Evolutionary conservation across 345 rosid genomes (phyloP).

Genomic region (Murraya koenigii): DNA sequence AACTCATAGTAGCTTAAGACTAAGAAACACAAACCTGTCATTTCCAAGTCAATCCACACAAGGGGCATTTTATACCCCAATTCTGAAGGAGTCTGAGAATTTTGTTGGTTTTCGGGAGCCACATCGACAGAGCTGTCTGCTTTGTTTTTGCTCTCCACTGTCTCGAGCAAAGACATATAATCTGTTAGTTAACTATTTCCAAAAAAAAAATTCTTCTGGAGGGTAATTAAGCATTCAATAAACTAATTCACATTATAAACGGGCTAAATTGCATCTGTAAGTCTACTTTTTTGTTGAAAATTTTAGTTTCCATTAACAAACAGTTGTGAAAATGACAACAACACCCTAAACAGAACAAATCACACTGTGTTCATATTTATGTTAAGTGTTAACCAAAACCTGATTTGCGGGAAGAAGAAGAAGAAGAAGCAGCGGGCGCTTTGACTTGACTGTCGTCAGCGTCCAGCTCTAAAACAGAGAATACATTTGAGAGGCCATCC

Average conservation of each 20-base stretch:
- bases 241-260: not conserved
- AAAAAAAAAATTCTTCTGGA: not conserved
- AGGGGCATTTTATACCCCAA: conserved; percentile 61
- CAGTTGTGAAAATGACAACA: no score
- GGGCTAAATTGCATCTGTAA: not conserved
- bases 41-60: conserved; percentile 95
- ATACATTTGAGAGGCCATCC: conserved; percentile 43
- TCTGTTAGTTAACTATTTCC: no score
- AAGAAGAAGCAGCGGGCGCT: conserved; percentile 3
- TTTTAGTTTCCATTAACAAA: no score
- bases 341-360: no score
- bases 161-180: not conserved
- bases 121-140: conserved; percentile 7
- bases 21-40: conserved; percentile 57
- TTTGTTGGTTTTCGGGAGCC: not conserved
- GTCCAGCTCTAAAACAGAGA: conserved; percentile 44
- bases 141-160: conserved; percentile 31
- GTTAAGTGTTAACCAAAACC: not conserved
- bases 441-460: conserved; percentile 34
- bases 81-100: conserved; percentile 5
- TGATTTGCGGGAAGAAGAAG: conserved; percentile 12
- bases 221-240: not conserved
- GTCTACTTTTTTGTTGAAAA: no score
- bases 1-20: not conserved
- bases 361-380: not conserved